phyloP scores from a whole-genome alignment of 805 yeast species.

The Ogataea neopini region DNA sequence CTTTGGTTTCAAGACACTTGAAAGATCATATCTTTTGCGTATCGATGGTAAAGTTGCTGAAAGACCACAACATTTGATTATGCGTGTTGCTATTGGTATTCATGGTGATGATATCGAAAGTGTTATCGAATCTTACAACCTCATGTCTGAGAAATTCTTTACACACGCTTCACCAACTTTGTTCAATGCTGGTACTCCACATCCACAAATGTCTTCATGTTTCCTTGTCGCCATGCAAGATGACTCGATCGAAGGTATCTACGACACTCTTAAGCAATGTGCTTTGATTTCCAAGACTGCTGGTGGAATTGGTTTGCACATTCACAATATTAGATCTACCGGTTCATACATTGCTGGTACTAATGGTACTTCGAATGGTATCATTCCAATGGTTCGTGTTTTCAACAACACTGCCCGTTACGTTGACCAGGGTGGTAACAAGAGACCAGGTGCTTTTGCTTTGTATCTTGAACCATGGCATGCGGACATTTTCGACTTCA shows the following conservation, averaged over 20 bases:
- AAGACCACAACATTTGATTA: conserved; percentile 60
- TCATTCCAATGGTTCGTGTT: conserved; percentile 63
- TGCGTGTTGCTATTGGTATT: conserved; percentile 64
- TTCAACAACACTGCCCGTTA: conserved; percentile 64
- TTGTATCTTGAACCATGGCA: conserved; percentile 66
- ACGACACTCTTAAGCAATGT: conserved; percentile 59
- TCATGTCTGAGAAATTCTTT: conserved; percentile 59
- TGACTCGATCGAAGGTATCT: conserved; percentile 63
- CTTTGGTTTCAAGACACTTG: conserved; percentile 63
- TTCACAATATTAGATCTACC: conserved; percentile 58
- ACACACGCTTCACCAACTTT: conserved; percentile 65
- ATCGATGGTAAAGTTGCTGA: conserved; percentile 58
- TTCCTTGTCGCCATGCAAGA: conserved; percentile 65
- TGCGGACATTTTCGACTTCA: conserved; percentile 57
- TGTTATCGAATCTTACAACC: conserved; percentile 56
- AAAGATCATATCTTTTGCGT: conserved; percentile 56
- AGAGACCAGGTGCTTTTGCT: conserved; percentile 66
- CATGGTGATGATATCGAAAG: conserved; percentile 54
- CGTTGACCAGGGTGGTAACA: conserved; percentile 67
- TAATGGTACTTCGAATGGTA: conserved; percentile 63
- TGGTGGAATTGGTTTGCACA: conserved; percentile 64
- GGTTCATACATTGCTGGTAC: conserved; percentile 65
- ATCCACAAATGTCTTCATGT: conserved; percentile 62
- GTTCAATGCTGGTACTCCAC: conserved; percentile 63
- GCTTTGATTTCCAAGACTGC: conserved; percentile 64